Evolutionary conservation across 2,329 filamentous ascomycete species (phyloP), one percentile per base, ranked within the genome.

Genomic region (Pestalotiopsis sp.): DNA sequence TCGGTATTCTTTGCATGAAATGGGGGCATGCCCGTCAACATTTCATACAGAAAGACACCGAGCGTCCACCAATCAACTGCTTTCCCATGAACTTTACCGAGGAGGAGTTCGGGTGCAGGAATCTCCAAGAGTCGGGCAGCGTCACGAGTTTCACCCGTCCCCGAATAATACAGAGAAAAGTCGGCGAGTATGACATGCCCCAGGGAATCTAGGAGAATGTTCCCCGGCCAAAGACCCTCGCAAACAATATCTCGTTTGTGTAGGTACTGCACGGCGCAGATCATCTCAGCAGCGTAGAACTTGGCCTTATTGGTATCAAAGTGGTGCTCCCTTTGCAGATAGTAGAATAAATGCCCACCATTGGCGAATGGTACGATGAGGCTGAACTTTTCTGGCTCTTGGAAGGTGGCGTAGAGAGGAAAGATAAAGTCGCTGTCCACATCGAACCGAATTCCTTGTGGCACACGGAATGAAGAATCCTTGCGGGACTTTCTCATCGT

Each of bases 211-310:
- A 58, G 25, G 12, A 58, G 56, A 11, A 58, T 58, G 13, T 58
- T 23, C 20, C 12, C 20, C 3, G 25, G 56, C 56, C 20, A n/a
- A 7, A 58, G 20, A 1, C 12, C 41, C 13, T 49, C 12, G 59
- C 25, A 31, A 20, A 36, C 20, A 20, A 62, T 20, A n/a, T 20
- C 36, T 38, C 25, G 27, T 4, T 12, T 25, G 31, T 62, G 59
- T 20, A 58, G 59, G 20, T 62, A 38, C 27, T 62, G 27, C 11
- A 62, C 14, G 2, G 31, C 59, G 27, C 36, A 23, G 11, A 41
- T 25, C 4, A 62, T n/a, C 14, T 62, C 36, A 17, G 59, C 59
- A 7, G 59, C 59, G 59, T 62, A 62, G 27, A 62, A 62, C n/a
- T 12, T 62, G 27, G 31, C n/a, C 14, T 14, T 62, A 17, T 9